A percentile compares a stretch with the other conserved stretches of the same genome.
Evolutionary conservation across 78 protist genomes (phyloP).

Genomic region (slime mould (Dictyostelium discoideum)): DNA sequence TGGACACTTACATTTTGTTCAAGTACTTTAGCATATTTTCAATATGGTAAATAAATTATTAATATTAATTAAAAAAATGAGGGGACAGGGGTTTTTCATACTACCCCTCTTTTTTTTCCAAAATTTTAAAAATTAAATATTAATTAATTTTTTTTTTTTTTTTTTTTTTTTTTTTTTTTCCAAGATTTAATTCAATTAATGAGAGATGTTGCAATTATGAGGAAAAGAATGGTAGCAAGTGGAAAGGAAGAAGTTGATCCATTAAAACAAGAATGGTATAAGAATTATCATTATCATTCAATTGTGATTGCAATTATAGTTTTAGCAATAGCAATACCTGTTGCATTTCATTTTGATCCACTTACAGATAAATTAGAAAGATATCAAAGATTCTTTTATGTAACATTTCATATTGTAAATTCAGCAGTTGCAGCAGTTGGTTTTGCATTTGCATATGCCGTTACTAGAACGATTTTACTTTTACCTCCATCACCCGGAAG

Average conservation of each 20-base stretch:
- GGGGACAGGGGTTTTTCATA: too few species aligned
- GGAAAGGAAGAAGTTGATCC: constrained; percentile 49
- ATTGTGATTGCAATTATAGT: neutral
- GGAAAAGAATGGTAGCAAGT: constrained; percentile 27
- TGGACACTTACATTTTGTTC: constrained; percentile 70
- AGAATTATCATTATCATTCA: constrained; percentile 12
- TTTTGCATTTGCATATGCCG: constrained; percentile 36
- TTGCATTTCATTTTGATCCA: constrained; percentile 24
- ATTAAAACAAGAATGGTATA: neutral
- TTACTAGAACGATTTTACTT: neutral
- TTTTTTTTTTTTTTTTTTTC: neutral
- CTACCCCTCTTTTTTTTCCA: too few species aligned
- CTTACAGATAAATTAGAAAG: neutral
- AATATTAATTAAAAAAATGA: too few species aligned
- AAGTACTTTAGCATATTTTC: constrained; percentile 16
- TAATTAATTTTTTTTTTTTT: too few species aligned
- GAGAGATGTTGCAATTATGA: constrained; percentile 78
- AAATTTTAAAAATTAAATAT: too few species aligned
- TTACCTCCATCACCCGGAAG: constrained; percentile 38
- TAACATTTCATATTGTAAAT: constrained; percentile 55
- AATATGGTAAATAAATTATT: constrained; percentile 24
- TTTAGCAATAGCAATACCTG: neutral
- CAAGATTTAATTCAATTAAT: constrained; percentile 52
- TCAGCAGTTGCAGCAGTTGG: constrained; percentile 11
- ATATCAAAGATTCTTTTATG: constrained; percentile 45